Conservation (phyloP, 2,329 filamentous ascomycete species). For the Trichoderma hamatum region DNA sequence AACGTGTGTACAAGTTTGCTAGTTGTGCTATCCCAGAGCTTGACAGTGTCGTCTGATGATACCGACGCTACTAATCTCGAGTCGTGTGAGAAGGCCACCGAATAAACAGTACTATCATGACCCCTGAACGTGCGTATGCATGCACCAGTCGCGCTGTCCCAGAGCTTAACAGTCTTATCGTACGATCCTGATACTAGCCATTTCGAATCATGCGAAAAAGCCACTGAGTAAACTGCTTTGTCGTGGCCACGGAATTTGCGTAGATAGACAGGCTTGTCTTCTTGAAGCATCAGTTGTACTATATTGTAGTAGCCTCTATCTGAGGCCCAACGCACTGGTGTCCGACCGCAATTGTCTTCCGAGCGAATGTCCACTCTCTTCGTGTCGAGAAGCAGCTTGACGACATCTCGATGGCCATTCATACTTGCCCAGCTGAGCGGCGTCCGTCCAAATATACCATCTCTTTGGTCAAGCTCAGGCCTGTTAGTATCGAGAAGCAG, state of each 20-base stretch:
- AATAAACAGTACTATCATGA: not conserved
- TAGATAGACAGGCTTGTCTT: not conserved
- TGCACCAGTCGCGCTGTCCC: not conserved
- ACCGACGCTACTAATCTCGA: not conserved
- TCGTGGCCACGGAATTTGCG: not conserved
- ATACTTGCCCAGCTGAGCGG: not conserved
- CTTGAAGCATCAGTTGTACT: not conserved
- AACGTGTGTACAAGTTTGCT: not conserved
- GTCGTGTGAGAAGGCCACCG: not conserved
- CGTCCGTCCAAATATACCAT: not conserved
- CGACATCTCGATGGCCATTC: not conserved
- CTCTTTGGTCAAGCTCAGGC: not conserved
- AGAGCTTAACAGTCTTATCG: not conserved
- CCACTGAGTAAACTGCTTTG: not conserved
- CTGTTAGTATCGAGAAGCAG: not conserved
- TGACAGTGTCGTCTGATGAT: not conserved
- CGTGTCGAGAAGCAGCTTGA: not conserved
- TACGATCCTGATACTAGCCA: not conserved
- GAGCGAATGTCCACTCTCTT: not conserved
- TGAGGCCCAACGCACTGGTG: not conserved
- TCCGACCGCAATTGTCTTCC: not conserved
- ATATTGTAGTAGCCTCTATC: accelerated
- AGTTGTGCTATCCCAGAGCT: not conserved
- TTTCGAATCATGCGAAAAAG: not conserved
- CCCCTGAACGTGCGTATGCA: accelerated